phyloP scores from a whole-genome alignment of 176 grass and related monocot genomes.

The Dactylis glomerata region DNA sequence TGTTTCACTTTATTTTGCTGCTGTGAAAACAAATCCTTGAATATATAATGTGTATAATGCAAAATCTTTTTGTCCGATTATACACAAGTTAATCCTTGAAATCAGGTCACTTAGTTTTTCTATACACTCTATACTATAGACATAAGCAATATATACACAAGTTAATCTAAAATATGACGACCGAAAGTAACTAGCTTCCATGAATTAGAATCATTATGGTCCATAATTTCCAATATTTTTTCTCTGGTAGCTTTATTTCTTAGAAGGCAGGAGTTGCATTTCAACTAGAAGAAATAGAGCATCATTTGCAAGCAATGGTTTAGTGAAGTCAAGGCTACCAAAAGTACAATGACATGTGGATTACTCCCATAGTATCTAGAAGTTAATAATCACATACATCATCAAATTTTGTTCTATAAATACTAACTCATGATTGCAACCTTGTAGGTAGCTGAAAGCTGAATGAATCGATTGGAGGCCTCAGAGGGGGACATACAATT shows the following conservation, averaged over 20 bases:
- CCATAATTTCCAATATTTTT: background rate
- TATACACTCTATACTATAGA: too few species aligned
- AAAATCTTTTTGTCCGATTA: too few species aligned
- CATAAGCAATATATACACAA: background rate
- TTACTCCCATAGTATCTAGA: too few species aligned
- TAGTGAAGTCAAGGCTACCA: too few species aligned
- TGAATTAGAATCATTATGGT: background rate
- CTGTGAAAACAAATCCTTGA: too few species aligned
- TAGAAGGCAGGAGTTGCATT: too few species aligned
- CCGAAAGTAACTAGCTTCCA: background rate
- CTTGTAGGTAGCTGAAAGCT: background rate
- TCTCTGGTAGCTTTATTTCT: background rate
- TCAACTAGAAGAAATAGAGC: too few species aligned
- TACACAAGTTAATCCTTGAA: too few species aligned
- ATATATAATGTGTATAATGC: background rate
- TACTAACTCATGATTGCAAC: background rate
- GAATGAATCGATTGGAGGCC: background rate
- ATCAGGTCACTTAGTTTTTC: too few species aligned
- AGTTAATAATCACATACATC: background rate
- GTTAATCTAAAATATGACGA: background rate
- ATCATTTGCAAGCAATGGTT: too few species aligned
- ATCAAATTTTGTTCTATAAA: background rate
- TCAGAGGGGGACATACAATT: background rate
- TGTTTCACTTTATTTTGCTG: background rate
- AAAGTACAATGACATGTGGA: too few species aligned